Base-by-base conservation (phyloP, 352 stramenopile genomes). In the Phytophthora macrochlamydospora region DNA sequence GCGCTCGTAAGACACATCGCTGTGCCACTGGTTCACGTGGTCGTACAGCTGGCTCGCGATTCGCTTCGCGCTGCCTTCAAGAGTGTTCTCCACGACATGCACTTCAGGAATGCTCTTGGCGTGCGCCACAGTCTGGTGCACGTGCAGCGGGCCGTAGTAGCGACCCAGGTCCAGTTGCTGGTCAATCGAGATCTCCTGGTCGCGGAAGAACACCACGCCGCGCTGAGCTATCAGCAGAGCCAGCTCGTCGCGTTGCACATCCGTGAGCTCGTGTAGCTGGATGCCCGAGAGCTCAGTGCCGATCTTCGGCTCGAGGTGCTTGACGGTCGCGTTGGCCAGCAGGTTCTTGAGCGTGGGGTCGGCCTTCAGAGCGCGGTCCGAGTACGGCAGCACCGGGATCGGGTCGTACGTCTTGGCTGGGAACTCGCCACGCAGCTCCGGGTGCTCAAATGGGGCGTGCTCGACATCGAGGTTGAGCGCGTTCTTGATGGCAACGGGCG, bases 1-100 rank as follows among this genome's bases (percentile, higher is more conserved):
- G 13, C 68, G 75, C 51, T 83, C 71, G 33, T 73, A 78, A 1
- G 75, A 76, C 7, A 77, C 71, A 28, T 79, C 71, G n/a, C 58
- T 78, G 56, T 83, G 75, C 75, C 75, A 83, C 33, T 69, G n/a
- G 35, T 68, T 77, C 33, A 71, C 52, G 2, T 42, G 59, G 8
- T 75, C 62, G 31, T 70, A 64, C 1, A 38, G 46, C 11, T 78
- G 67, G 0, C 42, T 37, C 24, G 73, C 45, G 38, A 72, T 51
- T 5, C 55, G 38, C 37, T 43, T 59, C 35, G 43, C 43, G 13
- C 62, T 69, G 9, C 4, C 29, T 7, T 69, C 62, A 0, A 69
- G 8, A 2, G 62, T 51, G 32, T 69, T 69, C 12, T 69, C 24
- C 8, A 69, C 62, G 4, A 69, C 55, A 4, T 52, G 50, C 49